Conservation (phyloP, 768 basidiomycete genomes). For the Trametes coccinea region DNA sequence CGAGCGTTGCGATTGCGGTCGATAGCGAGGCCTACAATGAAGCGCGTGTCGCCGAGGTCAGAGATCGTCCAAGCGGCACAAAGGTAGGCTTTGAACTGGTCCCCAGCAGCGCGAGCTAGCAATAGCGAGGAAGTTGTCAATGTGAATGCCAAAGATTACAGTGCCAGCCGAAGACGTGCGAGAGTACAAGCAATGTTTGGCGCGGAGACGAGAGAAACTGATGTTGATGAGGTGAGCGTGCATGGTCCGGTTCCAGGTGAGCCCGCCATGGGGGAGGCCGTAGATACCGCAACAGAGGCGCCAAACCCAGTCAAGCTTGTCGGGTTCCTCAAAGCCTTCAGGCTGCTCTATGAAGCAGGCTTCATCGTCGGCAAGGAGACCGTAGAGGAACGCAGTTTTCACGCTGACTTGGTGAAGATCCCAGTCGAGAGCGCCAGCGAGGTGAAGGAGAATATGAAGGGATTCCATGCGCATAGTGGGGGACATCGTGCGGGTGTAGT, state of each 20-base stretch:
- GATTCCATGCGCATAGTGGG: constrained; percentile 43
- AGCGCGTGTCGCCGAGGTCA: constrained; percentile 35
- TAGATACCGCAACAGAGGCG: constrained; percentile 20
- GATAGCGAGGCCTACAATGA: constrained; percentile 40
- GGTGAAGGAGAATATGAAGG: constrained; percentile 37
- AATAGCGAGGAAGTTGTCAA: constrained; percentile 24
- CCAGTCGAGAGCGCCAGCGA: constrained; percentile 38
- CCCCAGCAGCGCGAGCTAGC: constrained; percentile 26
- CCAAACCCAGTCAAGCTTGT: constrained; percentile 10
- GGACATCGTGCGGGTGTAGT: constrained; percentile 45
- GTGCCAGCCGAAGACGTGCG: not conserved
- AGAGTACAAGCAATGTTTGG: constrained; percentile 24
- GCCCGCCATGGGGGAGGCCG: constrained; percentile 25
- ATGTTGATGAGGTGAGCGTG: constrained; percentile 3
- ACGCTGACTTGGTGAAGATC: constrained; percentile 42
- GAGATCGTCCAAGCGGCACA: constrained; percentile 33
- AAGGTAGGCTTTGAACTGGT: constrained; percentile 33
- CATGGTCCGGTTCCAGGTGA: constrained; percentile 22
- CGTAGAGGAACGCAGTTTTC: constrained; percentile 42
- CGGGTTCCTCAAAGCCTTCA: constrained; percentile 21
- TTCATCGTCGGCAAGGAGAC: constrained; percentile 31
- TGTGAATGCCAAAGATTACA: constrained; percentile 25
- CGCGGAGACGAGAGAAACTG: constrained; percentile 16
- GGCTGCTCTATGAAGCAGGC: constrained; percentile 39
- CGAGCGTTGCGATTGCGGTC: constrained; percentile 26